Base-by-base conservation (phyloP, 176 grass and related monocot genomes). In the Cocos nucifera region DNA sequence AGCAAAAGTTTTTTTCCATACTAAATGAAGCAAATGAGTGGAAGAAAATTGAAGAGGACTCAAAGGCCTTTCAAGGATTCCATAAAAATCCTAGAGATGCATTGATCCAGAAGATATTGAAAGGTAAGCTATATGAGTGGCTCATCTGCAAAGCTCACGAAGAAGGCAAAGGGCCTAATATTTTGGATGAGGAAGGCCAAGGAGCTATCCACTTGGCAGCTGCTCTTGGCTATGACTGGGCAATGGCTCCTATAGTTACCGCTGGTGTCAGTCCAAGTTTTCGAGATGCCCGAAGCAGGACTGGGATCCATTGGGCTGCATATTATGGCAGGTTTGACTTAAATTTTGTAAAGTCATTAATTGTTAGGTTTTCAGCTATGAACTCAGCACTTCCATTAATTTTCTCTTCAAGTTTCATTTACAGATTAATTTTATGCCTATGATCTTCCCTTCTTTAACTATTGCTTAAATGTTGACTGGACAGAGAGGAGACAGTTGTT, bases 281-380 rank as follows among this genome's bases (percentile, higher is more conserved):
- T 57, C 82, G 91, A 84, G 91, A 96, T 82, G 61, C 59, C 53
- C 80, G 78, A 61, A 86, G 91, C 26, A 80, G 86, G 86, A 96
- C 91, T 62, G 91, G 82, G 69, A 86, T 96, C 64, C 91, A 96
- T 63, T 96, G 91, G 91, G 86, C 86, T 57, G 91, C 91, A 77
- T 96, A 78, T 68, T 90, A 74, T 77, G 91, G 91, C 53, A 96
- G 90, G 90, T 87, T 27, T 59, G 57, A 3, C 2, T 44, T 14
- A 30, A 30, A 30, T 30, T 30, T 30, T 30, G 0, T 30, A 30
- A 0, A 30, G 28, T 30, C 28, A 30, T 30, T 30, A 30, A 1
- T 30, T 30, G 28, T 30, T 30, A 30, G 28, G 28, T 30, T 30
- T 30, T 30, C 5, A 4, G 28, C 28, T 30, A 30, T 30, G 28